Percentiles rank a stretch among this genome's conserved stretches.
phyloP scores from a whole-genome alignment of 352 stramenopile genomes.

The Globisporangium viniferum region DNA sequence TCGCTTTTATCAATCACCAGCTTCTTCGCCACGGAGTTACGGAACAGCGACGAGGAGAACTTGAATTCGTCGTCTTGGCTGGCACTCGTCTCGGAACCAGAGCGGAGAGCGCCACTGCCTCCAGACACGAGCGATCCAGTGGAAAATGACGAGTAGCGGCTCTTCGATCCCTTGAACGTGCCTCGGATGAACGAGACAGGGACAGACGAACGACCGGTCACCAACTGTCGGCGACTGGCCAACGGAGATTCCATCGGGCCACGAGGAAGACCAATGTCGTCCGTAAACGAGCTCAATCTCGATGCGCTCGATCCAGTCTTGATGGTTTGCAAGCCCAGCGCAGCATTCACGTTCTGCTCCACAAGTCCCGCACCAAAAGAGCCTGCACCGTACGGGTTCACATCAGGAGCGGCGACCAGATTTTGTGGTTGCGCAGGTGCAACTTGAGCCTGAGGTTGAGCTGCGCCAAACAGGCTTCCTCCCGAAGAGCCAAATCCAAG shows the following conservation, averaged over 20 bases:
- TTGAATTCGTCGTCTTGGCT: constrained; percentile 54
- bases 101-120: constrained; percentile 17
- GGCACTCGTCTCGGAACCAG: constrained; percentile 17
- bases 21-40: constrained; percentile 51
- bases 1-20: constrained; percentile 58
- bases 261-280: constrained; percentile 70
- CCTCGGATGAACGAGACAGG: constrained; percentile 73
- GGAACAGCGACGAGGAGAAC: constrained; percentile 63
- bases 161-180: constrained; percentile 74
- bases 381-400: constrained; percentile 61
- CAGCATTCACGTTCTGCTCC: constrained; percentile 58
- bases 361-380: constrained; percentile 55
- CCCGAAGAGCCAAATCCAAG: constrained; percentile 17
- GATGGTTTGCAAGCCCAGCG: constrained; percentile 53
- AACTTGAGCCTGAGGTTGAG: constrained; percentile 48
- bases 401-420: constrained; percentile 50
- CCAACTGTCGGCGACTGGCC: constrained; percentile 52
- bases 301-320: constrained; percentile 47
- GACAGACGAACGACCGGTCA: constrained; percentile 47
- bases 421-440: constrained; percentile 40
- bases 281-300: constrained; percentile 51
- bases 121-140: constrained; percentile 14
- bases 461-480: constrained; percentile 16
- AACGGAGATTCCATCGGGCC: constrained; percentile 53
- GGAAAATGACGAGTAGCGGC: constrained; percentile 53